phyloP scores from a whole-genome alignment of 768 basidiomycete species.

The Tylopilus plumbeoviolaceoides region DNA sequence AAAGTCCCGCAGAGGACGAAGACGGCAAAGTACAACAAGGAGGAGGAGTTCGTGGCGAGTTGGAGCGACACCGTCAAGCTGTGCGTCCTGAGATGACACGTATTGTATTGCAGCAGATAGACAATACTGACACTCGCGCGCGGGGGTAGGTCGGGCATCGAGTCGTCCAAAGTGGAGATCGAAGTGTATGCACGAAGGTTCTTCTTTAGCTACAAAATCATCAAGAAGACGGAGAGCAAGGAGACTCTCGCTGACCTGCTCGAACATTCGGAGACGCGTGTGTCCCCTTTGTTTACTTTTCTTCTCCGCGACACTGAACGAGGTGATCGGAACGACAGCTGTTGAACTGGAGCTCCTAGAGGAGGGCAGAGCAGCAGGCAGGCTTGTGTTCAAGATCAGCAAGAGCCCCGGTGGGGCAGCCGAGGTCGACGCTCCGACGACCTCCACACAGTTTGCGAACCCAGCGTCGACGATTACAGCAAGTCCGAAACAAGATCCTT shows the following conservation, averaged over 20 bases:
- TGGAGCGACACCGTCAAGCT: constrained; percentile 26
- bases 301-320: background rate
- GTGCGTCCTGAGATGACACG: constrained; percentile 12
- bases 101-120: background rate
- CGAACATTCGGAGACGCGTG: constrained; percentile 29
- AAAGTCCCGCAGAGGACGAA: constrained; percentile 27
- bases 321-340: constrained; percentile 9
- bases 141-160: constrained; percentile 24
- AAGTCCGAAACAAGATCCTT: background rate
- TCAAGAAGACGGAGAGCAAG: constrained; percentile 33
- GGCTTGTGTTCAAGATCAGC: constrained; percentile 25
- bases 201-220: constrained; percentile 31
- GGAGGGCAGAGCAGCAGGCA: constrained; percentile 30
- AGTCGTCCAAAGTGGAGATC: constrained; percentile 32
- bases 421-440: constrained; percentile 1
- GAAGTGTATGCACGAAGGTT: constrained; percentile 31
- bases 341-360: constrained; percentile 30
- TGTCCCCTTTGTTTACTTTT: constrained; percentile 1
- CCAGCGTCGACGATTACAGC: constrained; percentile 1
- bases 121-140: background rate
- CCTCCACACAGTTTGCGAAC: background rate
- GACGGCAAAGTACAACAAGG: constrained; percentile 21
- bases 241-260: constrained; percentile 30
- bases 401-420: constrained; percentile 9
- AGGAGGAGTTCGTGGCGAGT: constrained; percentile 28